Evolutionary conservation across 768 basidiomycete species (phyloP).

Genomic region (Hericium alpestre): DNA sequence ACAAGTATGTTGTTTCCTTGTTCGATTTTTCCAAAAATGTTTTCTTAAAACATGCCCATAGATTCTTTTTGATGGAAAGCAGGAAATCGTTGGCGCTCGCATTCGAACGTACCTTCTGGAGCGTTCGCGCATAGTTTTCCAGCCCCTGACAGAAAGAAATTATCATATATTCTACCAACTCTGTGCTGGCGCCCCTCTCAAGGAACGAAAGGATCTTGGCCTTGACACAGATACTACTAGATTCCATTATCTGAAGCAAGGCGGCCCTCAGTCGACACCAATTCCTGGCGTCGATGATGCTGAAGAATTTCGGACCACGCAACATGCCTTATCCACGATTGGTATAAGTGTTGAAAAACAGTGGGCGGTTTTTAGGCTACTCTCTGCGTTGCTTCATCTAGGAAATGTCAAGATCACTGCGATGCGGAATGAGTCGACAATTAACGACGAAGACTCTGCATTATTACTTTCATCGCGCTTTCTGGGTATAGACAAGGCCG

Average conservation of each 20-base stretch:
- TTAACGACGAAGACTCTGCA: conserved; percentile 76
- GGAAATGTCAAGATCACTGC: conserved; percentile 91
- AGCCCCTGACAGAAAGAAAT: conserved; percentile 93
- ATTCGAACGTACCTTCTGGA: conserved; percentile 97
- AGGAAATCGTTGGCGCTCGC: conserved; percentile 97
- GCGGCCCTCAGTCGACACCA: conserved; percentile 76
- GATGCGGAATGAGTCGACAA: conserved; percentile 67
- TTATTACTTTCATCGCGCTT: conserved; percentile 78
- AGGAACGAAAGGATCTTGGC: conserved; percentile 91
- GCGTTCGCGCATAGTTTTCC: conserved; percentile 94
- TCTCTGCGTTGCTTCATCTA: conserved; percentile 91
- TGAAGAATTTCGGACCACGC: conserved; percentile 89
- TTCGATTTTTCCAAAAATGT: neutral
- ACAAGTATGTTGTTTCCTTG: conserved; percentile 47
- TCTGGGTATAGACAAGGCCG: conserved; percentile 77
- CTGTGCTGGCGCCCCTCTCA: conserved; percentile 90
- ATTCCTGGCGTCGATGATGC: conserved; percentile 92
- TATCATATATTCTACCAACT: conserved; percentile 99
- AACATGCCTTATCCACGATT: conserved; percentile 91
- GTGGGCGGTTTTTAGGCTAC: conserved; percentile 92
- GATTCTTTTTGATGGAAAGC: conserved; percentile 93
- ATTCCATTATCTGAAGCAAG: conserved; percentile 90
- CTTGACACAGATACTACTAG: conserved; percentile 77
- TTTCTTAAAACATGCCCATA: conserved; percentile 23
- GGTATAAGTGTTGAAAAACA: conserved; percentile 97